Evolutionary conservation across 2,329 filamentous ascomycete species (phyloP).

Genomic region (Sclerotinia subarctica): DNA sequence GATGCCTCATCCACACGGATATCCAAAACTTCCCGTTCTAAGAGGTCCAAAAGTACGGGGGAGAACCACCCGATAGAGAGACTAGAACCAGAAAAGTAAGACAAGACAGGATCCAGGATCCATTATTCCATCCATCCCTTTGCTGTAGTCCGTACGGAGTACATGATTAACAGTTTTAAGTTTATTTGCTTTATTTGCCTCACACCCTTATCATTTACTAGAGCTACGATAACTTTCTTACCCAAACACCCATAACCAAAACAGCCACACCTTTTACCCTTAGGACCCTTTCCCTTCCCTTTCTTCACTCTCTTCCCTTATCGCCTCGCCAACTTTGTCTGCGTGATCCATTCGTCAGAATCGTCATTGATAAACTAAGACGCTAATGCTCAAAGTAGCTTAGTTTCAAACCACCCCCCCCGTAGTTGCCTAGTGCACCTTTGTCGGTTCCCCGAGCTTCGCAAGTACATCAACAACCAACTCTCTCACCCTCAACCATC

Average conservation of each 20-base stretch:
- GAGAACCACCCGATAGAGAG: background rate
- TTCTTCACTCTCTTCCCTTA: constrained; percentile 3
- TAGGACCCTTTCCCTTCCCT: background rate
- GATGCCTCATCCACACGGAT: background rate
- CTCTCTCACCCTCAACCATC: constrained; percentile 26
- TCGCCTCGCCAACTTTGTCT: constrained; percentile 14
- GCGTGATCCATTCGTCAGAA: constrained; percentile 22
- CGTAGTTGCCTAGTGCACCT: constrained; percentile 21
- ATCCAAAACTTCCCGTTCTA: background rate
- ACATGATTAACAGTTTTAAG: too few species aligned
- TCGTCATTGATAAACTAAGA: constrained; percentile 18
- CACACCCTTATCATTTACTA: constrained; percentile 4
- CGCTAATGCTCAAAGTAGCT: constrained; percentile 8
- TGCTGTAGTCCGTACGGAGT: background rate
- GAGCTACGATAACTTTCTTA: constrained; percentile 2
- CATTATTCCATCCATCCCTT: background rate
- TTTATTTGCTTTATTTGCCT: constrained; percentile 1
- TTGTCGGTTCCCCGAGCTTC: constrained; percentile 21
- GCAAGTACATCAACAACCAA: constrained; percentile 24
- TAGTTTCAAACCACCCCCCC: constrained; percentile 18
- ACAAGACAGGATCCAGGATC: background rate
- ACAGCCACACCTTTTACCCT: background rate
- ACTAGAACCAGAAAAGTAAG: constrained; percentile 3
- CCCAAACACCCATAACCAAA: background rate
- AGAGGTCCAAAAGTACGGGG: constrained; percentile 11